A percentile compares a stretch with the other conserved stretches of the same genome.
Conservation (phyloP, 371 early-diverging fungal genomes). For the Rhizopus arrhizus region DNA sequence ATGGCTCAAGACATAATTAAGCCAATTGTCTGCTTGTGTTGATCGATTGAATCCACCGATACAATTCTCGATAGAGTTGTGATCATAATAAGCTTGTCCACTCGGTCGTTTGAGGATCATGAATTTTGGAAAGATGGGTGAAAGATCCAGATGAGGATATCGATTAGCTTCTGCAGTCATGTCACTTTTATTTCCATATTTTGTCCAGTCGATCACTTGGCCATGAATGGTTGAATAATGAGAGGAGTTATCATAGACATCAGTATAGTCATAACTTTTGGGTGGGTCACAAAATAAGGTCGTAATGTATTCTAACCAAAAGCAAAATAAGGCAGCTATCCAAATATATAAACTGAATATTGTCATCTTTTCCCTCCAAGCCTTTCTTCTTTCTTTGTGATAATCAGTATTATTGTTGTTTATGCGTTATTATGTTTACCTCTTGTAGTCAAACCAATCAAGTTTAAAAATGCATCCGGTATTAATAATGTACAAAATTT, state of each 20-base stretch:
- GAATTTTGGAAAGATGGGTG: constrained; percentile 49
- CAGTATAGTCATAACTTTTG: constrained; percentile 24
- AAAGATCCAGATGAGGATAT: constrained; percentile 46
- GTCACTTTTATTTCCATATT: constrained; percentile 15
- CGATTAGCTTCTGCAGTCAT: constrained; percentile 35
- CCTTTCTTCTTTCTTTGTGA: constrained; percentile 36
- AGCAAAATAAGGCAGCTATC: constrained; percentile 35
- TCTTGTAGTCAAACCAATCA: constrained; percentile 33
- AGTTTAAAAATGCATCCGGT: constrained; percentile 18
- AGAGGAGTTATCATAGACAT: constrained; percentile 32
- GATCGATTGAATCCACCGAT: constrained; percentile 35
- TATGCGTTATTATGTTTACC: constrained; percentile 21
- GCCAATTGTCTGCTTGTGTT: constrained; percentile 45
- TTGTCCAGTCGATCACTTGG: constrained; percentile 37
- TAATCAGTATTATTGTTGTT: background rate
- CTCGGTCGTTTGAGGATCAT: constrained; percentile 33
- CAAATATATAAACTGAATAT: constrained; percentile 29
- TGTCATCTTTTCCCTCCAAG: constrained; percentile 55
- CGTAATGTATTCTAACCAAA: constrained; percentile 52
- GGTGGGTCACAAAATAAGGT: constrained; percentile 47
- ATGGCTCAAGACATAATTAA: constrained; percentile 31
- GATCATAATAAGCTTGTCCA: constrained; percentile 18
- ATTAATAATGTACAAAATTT: constrained; percentile 26
- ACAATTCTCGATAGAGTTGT: constrained; percentile 31
- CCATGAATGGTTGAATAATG: constrained; percentile 40